These are phyloP conservation scores for Podaxis sp. DNA, from an alignment of 768 basidiomycete genomes.

Conservation along the genomic window DNA sequence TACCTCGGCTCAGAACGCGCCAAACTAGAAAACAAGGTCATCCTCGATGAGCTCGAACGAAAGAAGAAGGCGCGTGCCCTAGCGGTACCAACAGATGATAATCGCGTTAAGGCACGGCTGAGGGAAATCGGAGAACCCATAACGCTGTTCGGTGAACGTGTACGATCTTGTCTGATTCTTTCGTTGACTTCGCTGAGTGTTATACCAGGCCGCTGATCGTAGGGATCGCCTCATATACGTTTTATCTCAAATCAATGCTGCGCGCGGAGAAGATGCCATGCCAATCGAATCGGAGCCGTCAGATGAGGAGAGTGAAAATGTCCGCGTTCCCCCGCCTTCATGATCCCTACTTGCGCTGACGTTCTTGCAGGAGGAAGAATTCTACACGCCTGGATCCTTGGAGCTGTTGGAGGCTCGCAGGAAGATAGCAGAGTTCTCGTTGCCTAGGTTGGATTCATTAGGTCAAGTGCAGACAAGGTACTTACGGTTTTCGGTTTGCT, in stretches of 20 bases:
- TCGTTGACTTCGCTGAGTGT: slow-evolving; percentile 10
- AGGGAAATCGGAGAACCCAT: slow-evolving; percentile 96
- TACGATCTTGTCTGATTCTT: slow-evolving; percentile 39
- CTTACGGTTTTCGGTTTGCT: slow-evolving; percentile 54
- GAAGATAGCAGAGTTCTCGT: slow-evolving; percentile 87
- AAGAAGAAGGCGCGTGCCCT: slow-evolving; percentile 92
- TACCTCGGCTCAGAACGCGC: slow-evolving; percentile 73
- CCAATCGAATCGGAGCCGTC: slow-evolving; percentile 67
- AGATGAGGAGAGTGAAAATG: slow-evolving; percentile 64
- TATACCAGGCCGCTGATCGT: slow-evolving; percentile 82
- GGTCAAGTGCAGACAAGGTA: slow-evolving; percentile 66
- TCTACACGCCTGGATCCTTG: slow-evolving; percentile 88
- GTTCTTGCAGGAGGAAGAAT: slow-evolving; percentile 75
- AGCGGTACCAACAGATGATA: slow-evolving; percentile 97
- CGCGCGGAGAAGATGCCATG: slow-evolving; percentile 77
- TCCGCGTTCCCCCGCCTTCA: background rate
- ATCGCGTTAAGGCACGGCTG: slow-evolving; percentile 82
- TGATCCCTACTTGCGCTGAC: background rate
- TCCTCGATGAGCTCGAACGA: slow-evolving; percentile 94
- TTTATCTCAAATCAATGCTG: slow-evolving; percentile 88
- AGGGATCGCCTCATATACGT: slow-evolving; percentile 94
- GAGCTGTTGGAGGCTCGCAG: slow-evolving; percentile 60
- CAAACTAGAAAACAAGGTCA: slow-evolving; percentile 75
- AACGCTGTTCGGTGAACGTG: slow-evolving; percentile 95
- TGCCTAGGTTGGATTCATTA: slow-evolving; percentile 83